Percentiles rank a stretch among this genome's conserved stretches.
Conservation (phyloP, 2,329 filamentous ascomycete genomes). For the Ascochyta lentis region DNA sequence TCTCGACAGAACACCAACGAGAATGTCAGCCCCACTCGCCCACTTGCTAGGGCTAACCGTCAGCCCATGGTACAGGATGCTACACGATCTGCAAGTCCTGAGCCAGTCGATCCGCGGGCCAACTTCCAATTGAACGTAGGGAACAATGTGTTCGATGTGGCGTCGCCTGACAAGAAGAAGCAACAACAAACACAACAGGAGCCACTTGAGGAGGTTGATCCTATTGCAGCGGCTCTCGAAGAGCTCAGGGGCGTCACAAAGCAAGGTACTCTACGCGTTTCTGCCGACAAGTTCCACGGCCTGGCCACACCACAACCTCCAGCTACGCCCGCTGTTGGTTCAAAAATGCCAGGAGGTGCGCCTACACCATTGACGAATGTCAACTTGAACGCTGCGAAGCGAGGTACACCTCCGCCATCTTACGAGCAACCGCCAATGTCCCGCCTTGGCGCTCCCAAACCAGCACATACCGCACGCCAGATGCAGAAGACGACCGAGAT, state of each 20-base stretch:
- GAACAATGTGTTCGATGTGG: constrained; percentile 94
- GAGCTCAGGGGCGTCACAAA: constrained; percentile 90
- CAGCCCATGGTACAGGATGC: constrained; percentile 39
- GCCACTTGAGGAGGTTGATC: constrained; percentile 72
- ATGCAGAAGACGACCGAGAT: constrained; percentile 96
- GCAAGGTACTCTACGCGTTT: constrained; percentile 80
- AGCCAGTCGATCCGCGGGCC: constrained; percentile 88
- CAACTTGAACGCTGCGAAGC: constrained; percentile 62
- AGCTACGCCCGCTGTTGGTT: constrained; percentile 48
- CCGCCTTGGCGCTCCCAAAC: constrained; percentile 84
- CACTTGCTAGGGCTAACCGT: constrained; percentile 38
- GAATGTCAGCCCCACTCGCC: constrained; percentile 54
- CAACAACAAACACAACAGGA: constrained; percentile 47
- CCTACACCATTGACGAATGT: constrained; percentile 55
- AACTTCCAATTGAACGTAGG: constrained; percentile 94
- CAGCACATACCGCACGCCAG: constrained; percentile 88
- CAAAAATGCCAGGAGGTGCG: constrained; percentile 50
- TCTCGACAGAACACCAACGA: constrained; percentile 44
- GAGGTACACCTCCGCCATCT: constrained; percentile 83
- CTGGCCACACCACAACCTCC: constrained; percentile 76
- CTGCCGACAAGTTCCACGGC: constrained; percentile 96
- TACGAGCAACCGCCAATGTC: constrained; percentile 74
- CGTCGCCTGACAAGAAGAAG: constrained; percentile 71
- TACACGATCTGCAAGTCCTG: constrained; percentile 59
- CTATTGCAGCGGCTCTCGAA: constrained; percentile 89